phyloP scores from a whole-genome alignment of 2,329 filamentous ascomycete genomes.

The Colletotrichum filicis region DNA sequence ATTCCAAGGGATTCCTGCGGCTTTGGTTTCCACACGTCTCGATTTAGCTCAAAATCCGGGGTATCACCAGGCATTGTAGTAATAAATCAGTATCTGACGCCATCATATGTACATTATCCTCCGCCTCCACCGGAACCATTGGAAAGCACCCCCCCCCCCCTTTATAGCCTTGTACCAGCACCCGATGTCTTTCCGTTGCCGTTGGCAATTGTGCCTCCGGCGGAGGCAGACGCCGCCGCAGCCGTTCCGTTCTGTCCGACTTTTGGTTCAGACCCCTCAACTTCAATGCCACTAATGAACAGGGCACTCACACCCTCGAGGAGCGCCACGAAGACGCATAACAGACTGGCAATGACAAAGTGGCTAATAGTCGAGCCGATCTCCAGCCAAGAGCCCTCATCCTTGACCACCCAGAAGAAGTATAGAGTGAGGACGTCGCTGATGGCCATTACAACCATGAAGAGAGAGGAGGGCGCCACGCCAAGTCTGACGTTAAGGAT shows the following conservation, averaged over 20 bases:
- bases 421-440: constrained; percentile 92
- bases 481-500: constrained; percentile 87
- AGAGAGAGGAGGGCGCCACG: constrained; percentile 87
- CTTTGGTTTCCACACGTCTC: not conserved
- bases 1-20: not conserved
- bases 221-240: not conserved
- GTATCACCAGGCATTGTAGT: not conserved
- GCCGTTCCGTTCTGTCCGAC: not conserved
- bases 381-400: constrained; percentile 97
- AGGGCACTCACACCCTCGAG: constrained; percentile 87
- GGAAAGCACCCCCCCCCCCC: not conserved
- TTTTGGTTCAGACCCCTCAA: constrained; percentile 50
- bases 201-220: not conserved
- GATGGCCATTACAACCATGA: constrained; percentile 93
- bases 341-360: constrained; percentile 89
- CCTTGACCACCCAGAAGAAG: constrained; percentile 97
- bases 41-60: not conserved
- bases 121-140: not conserved
- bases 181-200: constrained; percentile 9
- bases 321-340: constrained; percentile 91
- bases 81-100: not conserved
- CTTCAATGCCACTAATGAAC: constrained; percentile 84
- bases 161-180: not conserved
- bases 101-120: not conserved
- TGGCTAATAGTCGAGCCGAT: constrained; percentile 97